Evolutionary conservation across 2,329 filamentous ascomycete species (phyloP).

Genomic region (Diaporthe longicolla): DNA sequence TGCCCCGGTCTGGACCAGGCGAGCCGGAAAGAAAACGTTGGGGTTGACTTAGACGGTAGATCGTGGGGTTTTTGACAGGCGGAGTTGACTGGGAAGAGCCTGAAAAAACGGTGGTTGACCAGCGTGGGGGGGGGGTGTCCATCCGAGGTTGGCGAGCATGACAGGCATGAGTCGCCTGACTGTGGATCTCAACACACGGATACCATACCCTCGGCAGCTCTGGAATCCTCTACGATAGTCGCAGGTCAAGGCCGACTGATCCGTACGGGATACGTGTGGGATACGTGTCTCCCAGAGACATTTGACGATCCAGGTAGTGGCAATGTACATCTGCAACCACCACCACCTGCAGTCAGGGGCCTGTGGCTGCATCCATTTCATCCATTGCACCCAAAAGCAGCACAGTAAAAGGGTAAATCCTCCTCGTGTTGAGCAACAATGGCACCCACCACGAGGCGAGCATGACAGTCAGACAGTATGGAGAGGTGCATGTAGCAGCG

Average conservation of each 20-base stretch:
- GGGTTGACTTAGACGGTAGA: neutral
- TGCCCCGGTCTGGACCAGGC: conserved; percentile 7
- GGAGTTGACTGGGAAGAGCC: conserved; percentile 11
- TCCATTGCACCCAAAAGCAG: neutral
- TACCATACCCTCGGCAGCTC: neutral
- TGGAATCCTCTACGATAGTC: conserved; percentile 6
- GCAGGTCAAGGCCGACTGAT: neutral
- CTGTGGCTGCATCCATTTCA: conserved; percentile 11
- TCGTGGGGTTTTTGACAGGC: conserved; percentile 32
- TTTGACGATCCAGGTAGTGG: neutral
- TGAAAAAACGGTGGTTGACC: conserved; percentile 24
- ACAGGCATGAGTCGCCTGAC: conserved; percentile 10
- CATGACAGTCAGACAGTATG: neutral
- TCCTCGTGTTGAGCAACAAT: conserved; percentile 36
- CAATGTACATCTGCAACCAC: conserved; percentile 20
- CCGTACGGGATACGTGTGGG: too few relatives aligned
- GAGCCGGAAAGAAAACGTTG: neutral
- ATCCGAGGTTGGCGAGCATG: neutral
- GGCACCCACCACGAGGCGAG: conserved; percentile 29
- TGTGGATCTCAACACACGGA: conserved; percentile 19
- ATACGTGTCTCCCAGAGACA: too few relatives aligned
- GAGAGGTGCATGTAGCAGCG: neutral
- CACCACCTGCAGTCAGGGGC: neutral
- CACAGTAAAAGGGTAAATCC: conserved; percentile 3
- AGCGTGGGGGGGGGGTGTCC: conserved; percentile 8